These are phyloP conservation scores for Polytrichum formosum DNA, from an alignment of 225 moss, liverwort and hornwort genomes.

Conservation along the genomic window DNA sequence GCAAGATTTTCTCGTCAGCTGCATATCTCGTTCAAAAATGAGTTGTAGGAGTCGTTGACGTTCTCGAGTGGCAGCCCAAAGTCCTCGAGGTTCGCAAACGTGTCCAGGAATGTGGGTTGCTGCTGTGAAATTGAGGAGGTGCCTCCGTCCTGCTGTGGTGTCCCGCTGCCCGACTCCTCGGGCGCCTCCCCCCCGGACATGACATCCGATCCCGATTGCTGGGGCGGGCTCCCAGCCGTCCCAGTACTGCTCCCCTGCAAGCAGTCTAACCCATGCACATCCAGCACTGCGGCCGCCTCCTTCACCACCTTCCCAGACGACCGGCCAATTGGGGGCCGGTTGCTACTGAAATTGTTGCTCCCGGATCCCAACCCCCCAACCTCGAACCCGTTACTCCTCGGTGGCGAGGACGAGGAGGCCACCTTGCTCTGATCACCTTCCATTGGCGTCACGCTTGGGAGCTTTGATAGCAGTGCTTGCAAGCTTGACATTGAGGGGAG, in stretches of 20 bases:
- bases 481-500: constrained; percentile 82
- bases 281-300: constrained; percentile 3
- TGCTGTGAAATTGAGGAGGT: constrained; percentile 12
- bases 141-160: constrained; percentile 10
- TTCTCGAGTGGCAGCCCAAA: constrained; percentile 34
- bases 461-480: constrained; percentile 79
- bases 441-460: constrained; percentile 58
- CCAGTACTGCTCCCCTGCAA: constrained; percentile 18
- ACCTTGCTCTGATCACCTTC: constrained; percentile 14
- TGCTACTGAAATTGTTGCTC: constrained; percentile 12
- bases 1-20: constrained; percentile 20
- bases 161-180: constrained; percentile 9
- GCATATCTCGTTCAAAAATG: constrained; percentile 51
- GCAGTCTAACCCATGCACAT: constrained; percentile 14
- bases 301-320: constrained; percentile 7
- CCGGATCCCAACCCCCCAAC: background rate
- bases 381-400: background rate
- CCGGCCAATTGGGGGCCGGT: constrained; percentile 43
- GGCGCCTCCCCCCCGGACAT: constrained; percentile 28
- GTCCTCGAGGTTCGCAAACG: constrained; percentile 24
- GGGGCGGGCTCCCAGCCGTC: constrained; percentile 26
- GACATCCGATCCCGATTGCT: constrained; percentile 35
- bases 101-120: constrained; percentile 32
- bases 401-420: background rate
- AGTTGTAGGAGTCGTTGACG: constrained; percentile 39